Percentiles rank a stretch among this genome's conserved stretches.
These are phyloP conservation scores for Globisporangium irregulare DNA, from an alignment of 352 stramenopile species.

Conservation along the genomic window DNA sequence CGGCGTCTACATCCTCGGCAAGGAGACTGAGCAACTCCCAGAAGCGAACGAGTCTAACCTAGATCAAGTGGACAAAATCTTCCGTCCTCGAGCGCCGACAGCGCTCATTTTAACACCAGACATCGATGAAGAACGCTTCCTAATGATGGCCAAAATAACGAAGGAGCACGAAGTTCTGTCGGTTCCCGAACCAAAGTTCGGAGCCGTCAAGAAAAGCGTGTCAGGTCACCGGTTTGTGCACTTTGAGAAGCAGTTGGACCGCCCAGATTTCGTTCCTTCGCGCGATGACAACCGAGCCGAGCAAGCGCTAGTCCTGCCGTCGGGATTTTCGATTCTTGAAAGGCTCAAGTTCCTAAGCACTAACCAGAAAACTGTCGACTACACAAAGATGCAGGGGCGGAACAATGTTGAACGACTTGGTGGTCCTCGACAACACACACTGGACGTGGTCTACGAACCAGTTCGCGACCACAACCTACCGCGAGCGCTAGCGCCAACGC, in stretches of 20 bases:
- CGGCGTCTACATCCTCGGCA: conserved; percentile 7
- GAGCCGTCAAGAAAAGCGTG: conserved; percentile 3
- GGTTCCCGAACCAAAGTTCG: conserved; percentile 14
- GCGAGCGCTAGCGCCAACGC: background rate
- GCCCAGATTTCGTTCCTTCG: background rate
- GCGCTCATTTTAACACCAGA: background rate
- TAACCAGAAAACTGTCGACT: background rate
- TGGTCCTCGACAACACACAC: too few species aligned
- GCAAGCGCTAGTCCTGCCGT: conserved; percentile 4
- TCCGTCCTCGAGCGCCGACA: background rate
- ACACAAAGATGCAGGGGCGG: conserved; percentile 10
- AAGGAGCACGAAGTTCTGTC: conserved; percentile 1
- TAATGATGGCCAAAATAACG: background rate
- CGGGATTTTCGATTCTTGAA: conserved; percentile 6
- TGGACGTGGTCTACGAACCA: conserved; percentile 6
- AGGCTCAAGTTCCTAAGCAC: conserved; percentile 3
- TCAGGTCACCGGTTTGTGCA: conserved; percentile 16
- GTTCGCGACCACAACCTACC: background rate
- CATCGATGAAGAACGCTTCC: conserved; percentile 11
- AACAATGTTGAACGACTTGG: background rate
- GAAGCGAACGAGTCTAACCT: background rate
- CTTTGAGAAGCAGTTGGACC: conserved; percentile 16
- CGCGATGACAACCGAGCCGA: background rate
- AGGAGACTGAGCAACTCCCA: background rate
- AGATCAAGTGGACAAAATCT: background rate